Base-by-base conservation (phyloP, 1,284 basidiomycete species). In the Bondarzewia mesenterica region DNA sequence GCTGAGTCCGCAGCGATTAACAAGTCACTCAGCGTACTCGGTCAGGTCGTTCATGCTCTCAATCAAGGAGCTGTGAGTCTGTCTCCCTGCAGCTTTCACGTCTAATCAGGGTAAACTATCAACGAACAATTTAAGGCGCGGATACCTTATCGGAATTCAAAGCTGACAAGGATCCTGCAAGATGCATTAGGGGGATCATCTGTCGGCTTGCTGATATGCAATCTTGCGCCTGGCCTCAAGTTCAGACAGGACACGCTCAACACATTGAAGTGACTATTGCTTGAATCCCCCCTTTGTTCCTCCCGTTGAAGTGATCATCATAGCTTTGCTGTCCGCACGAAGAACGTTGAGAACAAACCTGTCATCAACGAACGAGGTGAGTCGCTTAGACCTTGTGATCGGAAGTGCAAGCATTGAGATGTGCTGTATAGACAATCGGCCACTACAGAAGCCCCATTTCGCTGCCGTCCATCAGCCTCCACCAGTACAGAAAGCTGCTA, bases 1-100 rank as follows among this genome's bases (percentile, higher is more conserved):
- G 78, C 80, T 1, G 83, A 93, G 66, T 88, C 85, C 4, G 67
- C 85, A 1, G 87, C 88, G 5, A 93, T 93, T 62, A 93, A 93
- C 65, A 89, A 87, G 60, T 89, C 85, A 6, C 65, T 92, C 32
- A 85, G 85, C 53, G 84, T 86, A 8, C 74, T 92, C 2, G 85
- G 86, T 1, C 85, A 88, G 63, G 89, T 93, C 10, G 87, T 93
- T 2, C 81, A 89, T 60, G 85, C 88, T 5, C 67, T 92, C 25
- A 92, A 91, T 58, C 75, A 75, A 57, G 78, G 81, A 49, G 80
- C 82, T 20, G 78, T 85, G 56, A 50, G 78, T 68, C 18, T 14
- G 32, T 27, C 50, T 53, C 14, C 54, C 35, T 38, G 42, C 12
- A 42, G 7, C 39, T 14, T 4, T 25, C 16, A 26, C 8, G 2